Conservation (phyloP, 2,329 filamentous ascomycete genomes). For the Phoma sp. region DNA sequence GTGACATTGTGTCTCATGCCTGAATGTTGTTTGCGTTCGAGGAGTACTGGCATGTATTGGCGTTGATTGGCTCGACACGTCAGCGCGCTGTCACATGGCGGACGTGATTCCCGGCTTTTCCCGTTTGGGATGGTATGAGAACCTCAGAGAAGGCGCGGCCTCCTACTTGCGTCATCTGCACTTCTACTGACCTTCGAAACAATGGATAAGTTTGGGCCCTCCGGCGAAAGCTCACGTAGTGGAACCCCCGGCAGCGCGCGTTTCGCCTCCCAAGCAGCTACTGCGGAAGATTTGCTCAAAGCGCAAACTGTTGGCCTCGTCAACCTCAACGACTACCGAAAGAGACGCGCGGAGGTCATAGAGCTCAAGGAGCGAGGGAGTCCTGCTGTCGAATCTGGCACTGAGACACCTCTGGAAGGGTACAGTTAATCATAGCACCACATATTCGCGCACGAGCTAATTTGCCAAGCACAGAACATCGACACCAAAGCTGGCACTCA, state of each 20-base stretch:
- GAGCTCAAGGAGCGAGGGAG: constrained; percentile 87
- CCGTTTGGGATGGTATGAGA: constrained; percentile 10
- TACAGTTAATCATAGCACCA: constrained; percentile 51
- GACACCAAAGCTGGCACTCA: constrained; percentile 57
- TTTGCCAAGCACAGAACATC: constrained; percentile 63
- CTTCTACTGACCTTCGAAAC: background rate
- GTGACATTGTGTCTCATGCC: constrained; percentile 25
- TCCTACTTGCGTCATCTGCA: background rate
- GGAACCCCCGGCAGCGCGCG: constrained; percentile 55
- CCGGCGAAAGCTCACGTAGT: constrained; percentile 26
- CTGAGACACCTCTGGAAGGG: constrained; percentile 64
- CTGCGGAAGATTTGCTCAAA: constrained; percentile 81
- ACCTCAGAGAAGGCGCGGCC: background rate
- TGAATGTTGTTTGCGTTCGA: background rate
- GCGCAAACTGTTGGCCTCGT: constrained; percentile 91
- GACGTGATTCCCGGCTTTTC: constrained; percentile 10
- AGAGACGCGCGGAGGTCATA: constrained; percentile 91
- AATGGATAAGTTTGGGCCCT: constrained; percentile 38
- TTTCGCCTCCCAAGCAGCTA: constrained; percentile 77
- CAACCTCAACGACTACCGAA: constrained; percentile 90
- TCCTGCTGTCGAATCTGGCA: constrained; percentile 65
- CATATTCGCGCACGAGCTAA: constrained; percentile 51
- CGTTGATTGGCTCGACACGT: constrained; percentile 19
- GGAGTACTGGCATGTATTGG: background rate
- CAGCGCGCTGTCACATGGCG: constrained; percentile 34